Evolutionary conservation across 768 basidiomycete species (phyloP), one percentile per base, ranked within the genome.

Genomic region (Hygrophorus pudorinus): DNA sequence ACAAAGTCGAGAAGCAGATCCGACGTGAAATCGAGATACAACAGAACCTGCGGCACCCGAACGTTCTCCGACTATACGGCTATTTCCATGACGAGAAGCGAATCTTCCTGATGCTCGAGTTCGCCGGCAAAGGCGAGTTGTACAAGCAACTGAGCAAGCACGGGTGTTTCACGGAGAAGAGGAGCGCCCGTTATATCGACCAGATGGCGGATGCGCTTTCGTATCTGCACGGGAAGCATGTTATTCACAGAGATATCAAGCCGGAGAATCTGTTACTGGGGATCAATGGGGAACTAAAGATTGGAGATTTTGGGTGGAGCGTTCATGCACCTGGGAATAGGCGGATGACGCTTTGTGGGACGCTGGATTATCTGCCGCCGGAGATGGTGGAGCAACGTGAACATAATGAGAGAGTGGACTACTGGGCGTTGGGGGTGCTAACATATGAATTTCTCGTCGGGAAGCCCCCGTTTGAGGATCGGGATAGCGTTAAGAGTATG

Each of bases 241-340:
- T 99, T 56, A 99, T 98, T 41, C 96, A 99, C 61, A 79, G 96
- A 27, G 96, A 99, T 56, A 99, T 99, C 67, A 99, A 99, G 63
- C 96, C 96, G 0, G 94, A 99, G 66, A 99, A 99, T 61, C 64
- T 99, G 39, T 73, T 99, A 27, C 69, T 98, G 10, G 93, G 93
- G 9, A 77, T 98, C 55, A 90, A 92, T 53, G 94, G 94, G 32
- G 94, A 98, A 59, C 70, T 99, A 54, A 98, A 99, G 72, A 94
- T 99, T 49, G 96, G 82, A 2, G 94, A 98, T 63, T 98, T 98
- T 62, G 96, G 96, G 8, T 99, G 96, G 94, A 90, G 85, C 55
- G 91, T 96, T 6, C 94, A 98, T 60, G 94, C 93, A 0, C 94
- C 94, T 0, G 79, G 88, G 1, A 88, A 91, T 58, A 68, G 92